Evolutionary conservation across 768 basidiomycete genomes (phyloP).

Genomic region (Leucogyrophana mollusca): DNA sequence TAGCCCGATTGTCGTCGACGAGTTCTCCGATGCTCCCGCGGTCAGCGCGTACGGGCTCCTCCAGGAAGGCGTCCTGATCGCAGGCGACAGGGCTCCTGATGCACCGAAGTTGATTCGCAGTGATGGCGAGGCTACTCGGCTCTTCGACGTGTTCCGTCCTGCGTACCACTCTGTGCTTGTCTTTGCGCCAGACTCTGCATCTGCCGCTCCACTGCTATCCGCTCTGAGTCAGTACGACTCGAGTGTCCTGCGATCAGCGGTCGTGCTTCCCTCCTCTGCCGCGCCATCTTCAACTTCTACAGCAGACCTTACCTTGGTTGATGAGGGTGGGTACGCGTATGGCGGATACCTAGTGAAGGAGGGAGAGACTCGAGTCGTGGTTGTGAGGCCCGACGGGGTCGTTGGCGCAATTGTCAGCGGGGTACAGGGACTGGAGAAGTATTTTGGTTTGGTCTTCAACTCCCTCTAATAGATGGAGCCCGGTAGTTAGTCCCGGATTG

Average conservation of each 20-base stretch:
- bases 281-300: neutral
- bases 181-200: constrained; percentile 14
- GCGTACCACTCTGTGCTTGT: constrained; percentile 28
- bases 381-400: constrained; percentile 45
- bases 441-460: constrained; percentile 19
- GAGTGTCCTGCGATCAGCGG: constrained; percentile 4
- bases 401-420: constrained; percentile 32
- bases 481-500: no score
- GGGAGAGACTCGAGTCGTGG: constrained; percentile 31
- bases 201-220: constrained; percentile 7
- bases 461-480: no score
- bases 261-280: constrained; percentile 12
- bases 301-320: constrained; percentile 32
- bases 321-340: constrained; percentile 37
- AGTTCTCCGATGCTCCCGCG: constrained; percentile 18
- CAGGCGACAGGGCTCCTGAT: constrained; percentile 47
- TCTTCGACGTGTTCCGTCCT: constrained; percentile 25
- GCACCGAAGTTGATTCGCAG: constrained; percentile 30
- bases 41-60: constrained; percentile 13
- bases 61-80: constrained; percentile 28
- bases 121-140: constrained; percentile 4
- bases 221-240: constrained; percentile 4
- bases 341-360: constrained; percentile 32
- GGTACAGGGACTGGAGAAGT: constrained; percentile 12
- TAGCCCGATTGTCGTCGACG: constrained; percentile 37